Conservation (phyloP, 768 basidiomycete species). For the Russula griseocarnosa region DNA sequence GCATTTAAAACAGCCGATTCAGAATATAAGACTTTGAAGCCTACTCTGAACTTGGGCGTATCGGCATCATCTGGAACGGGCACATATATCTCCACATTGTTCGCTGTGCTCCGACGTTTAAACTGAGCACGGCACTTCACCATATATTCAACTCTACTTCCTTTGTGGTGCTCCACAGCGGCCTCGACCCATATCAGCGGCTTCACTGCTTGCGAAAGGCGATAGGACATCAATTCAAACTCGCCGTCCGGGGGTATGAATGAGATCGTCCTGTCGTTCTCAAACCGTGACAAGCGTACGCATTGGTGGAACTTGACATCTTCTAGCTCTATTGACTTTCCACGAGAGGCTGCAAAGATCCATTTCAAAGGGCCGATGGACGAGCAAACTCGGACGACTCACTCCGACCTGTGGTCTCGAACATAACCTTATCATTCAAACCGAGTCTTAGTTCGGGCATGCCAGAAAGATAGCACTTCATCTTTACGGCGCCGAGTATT, state of each 20-base stretch:
- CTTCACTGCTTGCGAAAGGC: conserved; percentile 94
- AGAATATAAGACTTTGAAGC: conserved; percentile 30
- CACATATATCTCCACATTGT: conserved; percentile 98
- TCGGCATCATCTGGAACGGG: conserved; percentile 99
- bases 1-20: neutral
- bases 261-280: conserved; percentile 97
- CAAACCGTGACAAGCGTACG: conserved; percentile 92
- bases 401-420: conserved; percentile 95
- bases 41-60: conserved; percentile 91
- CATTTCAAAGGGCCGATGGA: neutral
- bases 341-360: conserved; percentile 59
- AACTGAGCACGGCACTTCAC: conserved; percentile 97
- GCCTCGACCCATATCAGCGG: conserved; percentile 98
- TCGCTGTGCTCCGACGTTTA: conserved; percentile 93
- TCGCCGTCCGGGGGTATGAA: conserved; percentile 99
- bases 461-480: conserved; percentile 99
- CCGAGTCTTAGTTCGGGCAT: conserved; percentile 97
- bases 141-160: conserved; percentile 92
- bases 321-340: conserved; percentile 99
- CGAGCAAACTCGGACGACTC: conserved; percentile 34
- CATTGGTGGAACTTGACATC: conserved; percentile 99
- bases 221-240: conserved; percentile 97
- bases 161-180: conserved; percentile 88
- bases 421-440: conserved; percentile 99
- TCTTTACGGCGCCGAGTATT: conserved; percentile 97